Base-by-base conservation (phyloP, 2,329 filamentous ascomycete species). In the Fusarium paranaense region DNA sequence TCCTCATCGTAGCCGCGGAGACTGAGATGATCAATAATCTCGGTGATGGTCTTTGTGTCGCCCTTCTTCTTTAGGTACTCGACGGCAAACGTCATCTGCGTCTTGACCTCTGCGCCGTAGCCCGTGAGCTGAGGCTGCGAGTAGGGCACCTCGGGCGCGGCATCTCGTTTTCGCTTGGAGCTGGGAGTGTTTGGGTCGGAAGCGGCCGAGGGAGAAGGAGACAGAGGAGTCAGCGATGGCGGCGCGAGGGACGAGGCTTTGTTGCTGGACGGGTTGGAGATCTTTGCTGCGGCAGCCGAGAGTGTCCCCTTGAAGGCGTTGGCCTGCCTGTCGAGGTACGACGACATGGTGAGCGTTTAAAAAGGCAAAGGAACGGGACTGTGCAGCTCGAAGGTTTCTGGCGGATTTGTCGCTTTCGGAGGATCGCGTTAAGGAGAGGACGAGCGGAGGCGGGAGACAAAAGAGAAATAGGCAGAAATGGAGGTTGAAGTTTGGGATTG, bases 51-150 rank as follows among this genome's bases (percentile, higher is more conserved):
- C 81, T 95, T 90, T 64, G 93, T 85, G 70, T 91, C 85, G 67
- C 90, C 90, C 81, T 92, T 92, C 80, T 92, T 90, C 84, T 92
- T 92, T 69, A 98, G 90, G 81, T 95, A 94, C 72, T 95, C 91
- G 81, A 97, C 92, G 22, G 95, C 94, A 84, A 95, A 98, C 67
- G 93, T 90, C 81, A 98, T 92, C 82, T 97, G 94, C 14, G 95
- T 97, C 86, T 95, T 92, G 81, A 97, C 91, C 82, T 96, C 93
- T 69, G 88, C 88, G 75, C 95, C 95, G 62, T 92, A 94, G 80
- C 92, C 93, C 18, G 91, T 94, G 79, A 92, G 91, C 73, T 90
- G 89, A 22, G 94, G 94, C 84, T 95, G 94, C 65, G 94, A 95
- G 84, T 92, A 96, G 50, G 81, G 81, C 62, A 94, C 87, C 14